Evolutionary conservation across 352 stramenopile species (phyloP), one percentile per base, ranked within the genome.

Genomic region (Phytophthora pisi): DNA sequence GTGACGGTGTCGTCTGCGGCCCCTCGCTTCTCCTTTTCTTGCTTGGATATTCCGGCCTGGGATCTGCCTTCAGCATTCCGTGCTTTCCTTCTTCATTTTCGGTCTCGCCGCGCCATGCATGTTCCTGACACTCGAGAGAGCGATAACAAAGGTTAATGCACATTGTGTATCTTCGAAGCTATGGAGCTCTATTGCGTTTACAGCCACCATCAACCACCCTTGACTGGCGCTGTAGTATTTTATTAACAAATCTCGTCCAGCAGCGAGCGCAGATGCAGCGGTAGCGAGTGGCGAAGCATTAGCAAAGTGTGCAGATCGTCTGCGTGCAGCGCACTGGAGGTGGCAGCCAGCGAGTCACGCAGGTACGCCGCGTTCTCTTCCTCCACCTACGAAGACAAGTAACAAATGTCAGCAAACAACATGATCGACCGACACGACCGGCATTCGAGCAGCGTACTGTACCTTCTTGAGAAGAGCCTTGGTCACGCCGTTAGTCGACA

Each of bases 281-380:
- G 72, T 20, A 92, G 42, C 8, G 77, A 84, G 28, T 84, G 75
- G 4, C 74, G 82, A 26, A 92, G 64, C 61, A 79, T 50, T 10
- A 92, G 46, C 15, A 90, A 55, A 23, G 79, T 84, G 67, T 95
- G 80, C 28, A 95, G 70, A 57, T 95, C 82, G 55, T 86, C 78
- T 3, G 74, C 76, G 65, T 92, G 82, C 36, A 92, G 63, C 5
- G 55, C 45, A 59, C 84, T 91, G 15, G 84, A 82, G 13, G 82
- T 82, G 26, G 70, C 68, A 18, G 60, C 42, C 51, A 92, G 71
- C 34, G 64, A 77, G 30, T 92, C 80, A 8, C 71, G 56, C 47
- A 95, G 42, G 57, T 84, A 95, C 16, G 75, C 62, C 6, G 66
- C 62, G 60, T 95, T 95, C 50, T 89, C 82, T 38, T 77, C 50